Base-by-base conservation (phyloP, 441 rosid species). In the Eutrema salsugineum region DNA sequence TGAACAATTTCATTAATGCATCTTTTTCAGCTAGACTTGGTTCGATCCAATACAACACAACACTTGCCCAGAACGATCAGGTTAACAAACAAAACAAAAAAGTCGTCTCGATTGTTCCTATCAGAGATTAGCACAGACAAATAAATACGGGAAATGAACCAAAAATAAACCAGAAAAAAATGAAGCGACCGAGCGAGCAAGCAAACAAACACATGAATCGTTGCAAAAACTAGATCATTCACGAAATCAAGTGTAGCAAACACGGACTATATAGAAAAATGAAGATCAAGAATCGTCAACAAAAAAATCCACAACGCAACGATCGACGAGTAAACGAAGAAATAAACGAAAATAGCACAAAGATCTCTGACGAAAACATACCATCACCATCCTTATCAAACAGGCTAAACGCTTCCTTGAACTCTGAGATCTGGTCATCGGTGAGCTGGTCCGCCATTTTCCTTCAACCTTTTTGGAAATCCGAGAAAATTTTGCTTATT, bases 401-500 rank as follows among this genome's bases (percentile, higher is more conserved):
- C 24, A 77, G 80, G 68, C 80, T 77, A 46, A 77, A 77, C 6
- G 80, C 80, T 58, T 70, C 80, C 77, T 77, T 77, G 73, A 77
- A 77, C 63, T 77, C 80, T 16, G 77, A 77, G 80, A 77, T 77
- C 80, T 77, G 80, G 73, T 71, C 80, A 58, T 77, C 80, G 63
- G 77, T 77, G 46, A 77, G 80, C 73, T 77, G 80, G 66, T 77
- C 77, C 63, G 80, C 80, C 80, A 77, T 77, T 65, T 58, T 61
- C 20, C 54, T 73, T 69, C n/a, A 38, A 16, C 49, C 63, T 40
- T 75, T 63, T 51, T 57, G 61, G 32, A 48, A 56, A 38, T 65
- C 66, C 35, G 57, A 72, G 11, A 43, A 53, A 20, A 0, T 32
- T 32, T 47, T 56, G 5, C 49, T 5, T 5, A 38, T 22, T 47